phyloP scores from a whole-genome alignment of 305 asterid genomes.

The Fraxinus paxiana region DNA sequence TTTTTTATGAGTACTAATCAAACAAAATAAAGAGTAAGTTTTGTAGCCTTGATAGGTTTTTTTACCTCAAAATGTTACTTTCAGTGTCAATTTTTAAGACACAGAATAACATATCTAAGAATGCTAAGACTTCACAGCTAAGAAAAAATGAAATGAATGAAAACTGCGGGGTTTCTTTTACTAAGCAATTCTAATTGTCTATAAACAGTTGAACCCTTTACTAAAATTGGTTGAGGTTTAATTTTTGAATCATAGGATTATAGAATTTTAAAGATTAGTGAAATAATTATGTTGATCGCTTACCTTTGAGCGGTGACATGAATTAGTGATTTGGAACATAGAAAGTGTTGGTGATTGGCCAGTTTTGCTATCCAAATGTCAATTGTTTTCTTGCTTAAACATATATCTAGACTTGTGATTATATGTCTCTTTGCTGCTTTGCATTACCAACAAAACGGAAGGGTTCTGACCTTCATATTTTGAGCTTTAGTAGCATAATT shows the following conservation, averaged over 20 bases:
- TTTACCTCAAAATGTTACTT: neutral
- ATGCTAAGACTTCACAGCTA: neutral
- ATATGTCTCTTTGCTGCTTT: neutral
- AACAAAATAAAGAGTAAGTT: neutral
- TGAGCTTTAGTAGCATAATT: neutral
- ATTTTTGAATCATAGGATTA: neutral
- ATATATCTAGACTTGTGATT: neutral
- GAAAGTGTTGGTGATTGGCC: neutral
- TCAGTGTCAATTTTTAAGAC: neutral
- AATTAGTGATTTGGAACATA: neutral
- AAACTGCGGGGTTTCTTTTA: neutral
- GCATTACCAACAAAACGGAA: neutral
- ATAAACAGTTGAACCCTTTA: neutral
- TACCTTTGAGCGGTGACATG: constrained; percentile 1
- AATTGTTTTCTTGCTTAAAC: neutral
- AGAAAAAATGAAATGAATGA: neutral
- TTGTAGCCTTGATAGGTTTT: neutral
- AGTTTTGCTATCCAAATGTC: neutral
- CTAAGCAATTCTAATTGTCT: neutral
- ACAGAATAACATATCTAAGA: neutral
- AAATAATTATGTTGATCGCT: neutral
- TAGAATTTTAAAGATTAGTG: neutral
- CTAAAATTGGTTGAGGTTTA: neutral
- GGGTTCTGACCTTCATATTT: neutral
- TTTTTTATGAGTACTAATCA: neutral